phyloP scores from a whole-genome alignment of 441 rosid genomes.

The Adansonia madagascariensis region DNA sequence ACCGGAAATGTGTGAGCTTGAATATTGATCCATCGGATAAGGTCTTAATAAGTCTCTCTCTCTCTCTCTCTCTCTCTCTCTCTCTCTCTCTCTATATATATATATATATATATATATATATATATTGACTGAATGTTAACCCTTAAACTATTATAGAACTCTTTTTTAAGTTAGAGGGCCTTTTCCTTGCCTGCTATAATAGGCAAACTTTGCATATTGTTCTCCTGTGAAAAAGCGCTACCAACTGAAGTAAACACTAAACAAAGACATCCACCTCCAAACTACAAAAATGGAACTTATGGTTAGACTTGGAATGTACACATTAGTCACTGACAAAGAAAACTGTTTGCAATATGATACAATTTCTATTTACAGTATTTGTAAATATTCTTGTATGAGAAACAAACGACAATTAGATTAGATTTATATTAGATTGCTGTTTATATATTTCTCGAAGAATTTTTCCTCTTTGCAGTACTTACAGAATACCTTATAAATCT shows the following conservation, averaged over 20 bases:
- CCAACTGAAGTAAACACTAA: neutral
- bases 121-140: neutral
- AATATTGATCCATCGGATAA: neutral
- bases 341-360: conserved; percentile 5
- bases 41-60: neutral
- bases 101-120: too few species aligned
- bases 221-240: neutral
- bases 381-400: neutral
- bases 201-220: neutral
- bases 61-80: neutral
- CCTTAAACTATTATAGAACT: neutral
- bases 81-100: neutral
- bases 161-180: neutral
- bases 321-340: neutral
- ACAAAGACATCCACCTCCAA: neutral
- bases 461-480: conserved; percentile 65
- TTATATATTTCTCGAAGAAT: conserved; percentile 57
- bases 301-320: neutral
- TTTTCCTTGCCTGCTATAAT: neutral
- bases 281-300: neutral
- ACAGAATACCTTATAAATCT: conserved; percentile 70
- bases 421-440: conserved; percentile 37
- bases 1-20: conserved; percentile 5
- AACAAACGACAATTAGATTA: conserved; percentile 32
- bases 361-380: conserved; percentile 25